Conservation (phyloP, 805 yeast species). For the Wickerhamomyces strasburgensis region DNA sequence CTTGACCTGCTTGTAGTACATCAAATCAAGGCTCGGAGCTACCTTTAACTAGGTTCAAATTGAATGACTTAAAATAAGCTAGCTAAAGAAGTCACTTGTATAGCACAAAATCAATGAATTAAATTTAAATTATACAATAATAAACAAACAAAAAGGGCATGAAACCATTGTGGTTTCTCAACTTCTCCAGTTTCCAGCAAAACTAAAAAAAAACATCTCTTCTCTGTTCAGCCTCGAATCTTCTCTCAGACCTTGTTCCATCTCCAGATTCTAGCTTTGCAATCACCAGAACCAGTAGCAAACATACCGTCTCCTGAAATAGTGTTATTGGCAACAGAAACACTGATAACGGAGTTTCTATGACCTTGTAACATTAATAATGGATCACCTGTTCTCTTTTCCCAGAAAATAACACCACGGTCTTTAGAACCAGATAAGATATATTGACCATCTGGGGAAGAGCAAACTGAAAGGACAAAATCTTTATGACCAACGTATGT, state of each 20-base stretch:
- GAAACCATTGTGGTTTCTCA: too few species aligned
- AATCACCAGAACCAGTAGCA: slow-evolving; percentile 97
- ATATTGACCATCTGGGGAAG: slow-evolving; percentile 89
- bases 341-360: slow-evolving; percentile 90
- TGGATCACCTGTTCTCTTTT: slow-evolving; percentile 85
- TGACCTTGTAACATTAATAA: slow-evolving; percentile 95
- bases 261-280: slow-evolving; percentile 95
- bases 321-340: slow-evolving; percentile 81
- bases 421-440: slow-evolving; percentile 93
- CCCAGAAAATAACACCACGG: slow-evolving; percentile 97
- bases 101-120: too few species aligned
- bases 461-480: slow-evolving; percentile 89
- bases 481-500: slow-evolving; percentile 96
- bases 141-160: not conserved
- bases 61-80: too few species aligned
- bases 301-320: slow-evolving; percentile 73
- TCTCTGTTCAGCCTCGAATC: slow-evolving; percentile 5
- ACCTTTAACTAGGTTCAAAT: too few species aligned
- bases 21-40: too few species aligned
- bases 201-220: not conserved
- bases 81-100: too few species aligned
- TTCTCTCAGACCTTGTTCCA: slow-evolving; percentile 46
- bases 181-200: too few species aligned
- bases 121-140: slow-evolving; percentile 1
- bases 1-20: too few species aligned